Base-by-base conservation (phyloP, 75 land plant species). In the Cupressus sempervirens region DNA sequence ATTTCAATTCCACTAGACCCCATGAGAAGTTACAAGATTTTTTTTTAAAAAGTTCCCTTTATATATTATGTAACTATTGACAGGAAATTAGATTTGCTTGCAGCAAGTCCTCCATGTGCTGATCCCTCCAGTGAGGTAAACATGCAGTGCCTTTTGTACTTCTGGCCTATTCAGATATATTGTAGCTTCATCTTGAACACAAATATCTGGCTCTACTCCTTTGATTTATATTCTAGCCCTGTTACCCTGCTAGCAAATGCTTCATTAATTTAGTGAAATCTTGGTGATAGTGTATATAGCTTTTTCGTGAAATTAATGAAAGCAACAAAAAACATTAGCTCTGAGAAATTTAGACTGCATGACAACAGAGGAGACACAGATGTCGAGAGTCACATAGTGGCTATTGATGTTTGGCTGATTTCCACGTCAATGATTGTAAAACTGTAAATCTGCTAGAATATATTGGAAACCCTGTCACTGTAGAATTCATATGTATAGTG, bases 71-170 rank as follows among this genome's bases (percentile, higher is more conserved):
- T 38, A 38, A 38, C 40, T 38, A 38, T 38, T 38, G 40, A 38
- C 40, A 38, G 40, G 40, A 11, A 38, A 8, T 68, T 40, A 16
- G 41, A 83, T 32, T 87, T 90, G 92, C 92, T 88, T 84, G 89
- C 97, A 96, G 89, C 98, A 96, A 72, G 88, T 92, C n/a, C 86
- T 73, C 99, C 99, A 97, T 11, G 40, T 84, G 56, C 76, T 87
- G 26, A 87, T 68, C 32, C 91, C 87, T 48, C 91, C 90, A 26
- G 90, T 84, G 43, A 91, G 90, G 40, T 90, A 92, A 1, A 96
- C 94, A 91, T 96, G 95, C 36, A 97, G 89, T 53, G 99, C 96
- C 50, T 86, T 84, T 83, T 92, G 96, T 30, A 97, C 99, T 72
- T 97, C 96, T 34, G 83, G 88, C 74, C 96, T 83, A 84, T 97